Evolutionary conservation across 2,329 filamentous ascomycete genomes (phyloP).

Genomic region (Monilinia polystroma): DNA sequence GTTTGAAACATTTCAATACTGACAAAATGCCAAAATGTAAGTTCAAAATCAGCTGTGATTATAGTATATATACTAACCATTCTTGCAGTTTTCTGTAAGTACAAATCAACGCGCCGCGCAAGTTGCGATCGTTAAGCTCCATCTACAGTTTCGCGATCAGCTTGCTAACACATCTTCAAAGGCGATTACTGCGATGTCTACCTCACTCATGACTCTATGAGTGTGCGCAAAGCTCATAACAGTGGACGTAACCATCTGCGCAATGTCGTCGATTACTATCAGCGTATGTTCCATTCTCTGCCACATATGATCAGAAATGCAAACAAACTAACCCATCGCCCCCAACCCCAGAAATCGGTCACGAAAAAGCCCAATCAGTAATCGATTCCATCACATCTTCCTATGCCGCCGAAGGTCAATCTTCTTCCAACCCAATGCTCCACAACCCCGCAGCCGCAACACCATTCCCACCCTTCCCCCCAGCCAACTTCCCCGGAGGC

Average conservation of each 20-base stretch:
- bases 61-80: slow-evolving; percentile 42
- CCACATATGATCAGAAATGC: background rate
- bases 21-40: slow-evolving; percentile 84
- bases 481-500: slow-evolving; percentile 55
- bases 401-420: slow-evolving; percentile 91
- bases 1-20: slow-evolving; percentile 19
- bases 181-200: slow-evolving; percentile 99
- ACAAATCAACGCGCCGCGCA: slow-evolving; percentile 22
- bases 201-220: slow-evolving; percentile 99
- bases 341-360: slow-evolving; percentile 75
- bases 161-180: slow-evolving; percentile 36
- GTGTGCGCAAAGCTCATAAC: slow-evolving; percentile 98
- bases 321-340: background rate
- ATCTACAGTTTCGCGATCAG: slow-evolving; percentile 14
- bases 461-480: slow-evolving; percentile 46
- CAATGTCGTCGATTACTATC: slow-evolving; percentile 98
- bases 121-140: slow-evolving; percentile 17
- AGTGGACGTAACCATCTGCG: slow-evolving; percentile 92
- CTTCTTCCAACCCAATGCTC: slow-evolving; percentile 80
- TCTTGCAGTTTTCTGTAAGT: slow-evolving; percentile 67
- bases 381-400: slow-evolving; percentile 97
- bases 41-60: slow-evolving; percentile 41
- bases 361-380: slow-evolving; percentile 96
- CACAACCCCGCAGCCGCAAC: slow-evolving; percentile 50
- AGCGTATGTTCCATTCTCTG: slow-evolving; percentile 58